These are phyloP conservation scores for Cercophora scortea DNA, from an alignment of 495 filamentous ascomycete genomes.

Conservation along the genomic window DNA sequence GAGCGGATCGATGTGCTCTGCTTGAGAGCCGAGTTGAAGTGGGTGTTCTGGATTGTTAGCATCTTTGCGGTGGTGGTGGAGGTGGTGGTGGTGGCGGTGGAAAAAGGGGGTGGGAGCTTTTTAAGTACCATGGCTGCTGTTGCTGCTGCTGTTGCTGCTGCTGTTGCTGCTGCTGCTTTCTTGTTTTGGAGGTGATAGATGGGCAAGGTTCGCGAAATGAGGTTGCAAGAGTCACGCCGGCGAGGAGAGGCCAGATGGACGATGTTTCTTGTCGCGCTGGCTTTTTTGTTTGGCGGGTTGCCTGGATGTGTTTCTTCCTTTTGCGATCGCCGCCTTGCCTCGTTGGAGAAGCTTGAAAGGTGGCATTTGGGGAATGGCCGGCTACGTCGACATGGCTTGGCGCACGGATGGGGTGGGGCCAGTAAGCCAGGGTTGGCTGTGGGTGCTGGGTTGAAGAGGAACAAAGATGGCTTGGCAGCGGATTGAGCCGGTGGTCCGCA, in stretches of 20 bases:
- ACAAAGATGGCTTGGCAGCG: background rate
- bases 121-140: background rate
- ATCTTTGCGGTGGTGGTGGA: background rate
- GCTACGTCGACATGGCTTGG: background rate
- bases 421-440: too few relatives aligned
- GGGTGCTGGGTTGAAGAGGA: background rate
- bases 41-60: slow-evolving; percentile 56
- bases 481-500: background rate
- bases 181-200: too few relatives aligned
- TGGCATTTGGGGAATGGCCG: background rate
- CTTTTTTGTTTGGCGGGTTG: too few relatives aligned
- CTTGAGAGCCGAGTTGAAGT: slow-evolving; percentile 94
- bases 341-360: background rate
- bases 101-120: background rate
- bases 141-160: background rate
- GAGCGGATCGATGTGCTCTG: slow-evolving; percentile 81
- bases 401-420: background rate
- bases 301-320: too few relatives aligned
- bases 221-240: too few relatives aligned
- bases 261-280: too few relatives aligned
- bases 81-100: background rate
- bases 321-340: too few relatives aligned
- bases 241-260: too few relatives aligned
- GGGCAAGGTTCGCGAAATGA: too few relatives aligned
- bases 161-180: background rate